Base-by-base conservation (phyloP, 352 stramenopile species). In the Phytophthora multivora region DNA sequence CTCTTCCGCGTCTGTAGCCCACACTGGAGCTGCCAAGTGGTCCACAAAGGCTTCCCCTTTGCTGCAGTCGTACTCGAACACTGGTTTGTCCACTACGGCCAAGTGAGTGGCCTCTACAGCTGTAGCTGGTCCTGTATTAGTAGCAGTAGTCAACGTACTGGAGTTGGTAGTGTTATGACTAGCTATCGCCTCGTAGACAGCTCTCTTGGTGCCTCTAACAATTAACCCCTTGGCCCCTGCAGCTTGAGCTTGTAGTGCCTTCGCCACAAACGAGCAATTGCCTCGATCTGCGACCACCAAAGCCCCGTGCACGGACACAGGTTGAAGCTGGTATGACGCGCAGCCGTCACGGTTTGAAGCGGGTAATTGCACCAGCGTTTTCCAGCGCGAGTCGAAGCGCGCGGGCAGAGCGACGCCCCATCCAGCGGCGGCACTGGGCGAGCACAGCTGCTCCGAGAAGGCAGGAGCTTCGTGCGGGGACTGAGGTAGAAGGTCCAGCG, bases 241-340 rank as follows among this genome's bases (percentile, higher is more conserved):
- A 2, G 65, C 63, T 51, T 90, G 80, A 10, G 82, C 84, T 46
- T 63, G 26, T 11, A 73, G 48, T 15, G 84, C 80, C 60, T 93
- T 93, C 4, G 74, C 28, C 18, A 90, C 56, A 54, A 91, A 93
- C 19, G 82, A 90, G 59, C 84, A 93, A 51, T 90, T 90, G 54
- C 84, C 84, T 10, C 84, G 82, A 45, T 93, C 75, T 26, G 75
- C 79, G 11, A 93, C 57, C n/a, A 89, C 74, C 31, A 88, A 59
- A 18, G 59, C 59, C 25, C 66, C 68, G 47, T 74, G 54, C 15
- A 43, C 31, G n/a, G 47, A 68, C 36, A 21, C 59, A 43, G 31
- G 8, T 10, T 51, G 26, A n/a, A 55, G 45, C 5, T 51, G 43
- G 55, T 88, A 87, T 30, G 64, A 51, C 15, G 41, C 42, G 28